Evolutionary conservation across 768 basidiomycete species (phyloP), one percentile per base, ranked within the genome.

Genomic region (Phallus indusiatus): DNA sequence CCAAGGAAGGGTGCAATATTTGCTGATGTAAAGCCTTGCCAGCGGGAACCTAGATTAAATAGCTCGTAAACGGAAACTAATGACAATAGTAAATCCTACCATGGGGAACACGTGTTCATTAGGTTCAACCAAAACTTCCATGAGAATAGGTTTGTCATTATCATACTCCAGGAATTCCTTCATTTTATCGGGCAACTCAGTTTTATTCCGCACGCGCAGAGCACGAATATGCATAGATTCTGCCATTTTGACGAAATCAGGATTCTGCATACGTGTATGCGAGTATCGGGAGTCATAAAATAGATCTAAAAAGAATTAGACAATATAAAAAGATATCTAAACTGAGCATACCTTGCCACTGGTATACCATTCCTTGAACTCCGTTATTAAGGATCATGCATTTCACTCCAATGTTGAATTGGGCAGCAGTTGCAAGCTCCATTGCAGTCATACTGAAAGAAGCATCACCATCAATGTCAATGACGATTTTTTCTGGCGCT

Each of bases 361-460:
- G 96, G 34, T 91, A 75, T 12, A 98, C 96, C 96, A 99, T 99
- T 56, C 96, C 96, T 72, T 96, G 94, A 81, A 94, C 96, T 68
- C 94, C 92, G 72, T 96, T 97, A 78, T 96, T 95, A 66, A 97
- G 73, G 21, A 96, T 73, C 64, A 96, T 77, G 46, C 93, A 88
- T 74, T 99, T 99, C 68, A 97, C 92, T 60, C 96, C 95, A 63
- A 99, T 96, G 67, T 81, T 73, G 75, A 81, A 93, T 68, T 94
- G 90, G 22, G 89, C 79, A 5, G 96, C 96, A 0, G 96, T 99
- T 21, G 86, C 85, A 54, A 99, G 84, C 73, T 99, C 96, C 96
- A 98, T 99, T 0, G 94, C 95, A 1, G 96, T 98, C 96, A 98
- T 99, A 68, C 90, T 93, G 75, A 98, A 94, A 20, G 92, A 95